A percentile compares a stretch with the other conserved stretches of the same genome.
Evolutionary conservation across 495 filamentous ascomycete species (phyloP).

Genomic region (Hypoxylon lienhwacheense): DNA sequence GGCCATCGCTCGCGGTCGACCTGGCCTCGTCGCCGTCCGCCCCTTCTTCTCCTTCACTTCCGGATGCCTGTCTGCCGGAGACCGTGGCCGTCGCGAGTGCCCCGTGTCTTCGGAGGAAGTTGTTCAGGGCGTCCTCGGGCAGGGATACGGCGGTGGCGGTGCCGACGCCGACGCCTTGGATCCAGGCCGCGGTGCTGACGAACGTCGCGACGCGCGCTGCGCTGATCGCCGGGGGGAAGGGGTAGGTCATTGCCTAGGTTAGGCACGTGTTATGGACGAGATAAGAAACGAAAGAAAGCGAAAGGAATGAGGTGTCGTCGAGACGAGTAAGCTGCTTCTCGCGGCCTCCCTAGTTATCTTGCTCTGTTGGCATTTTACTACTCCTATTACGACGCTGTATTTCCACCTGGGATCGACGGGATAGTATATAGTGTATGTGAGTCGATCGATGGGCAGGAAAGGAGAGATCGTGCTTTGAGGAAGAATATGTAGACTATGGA

Average conservation of each 20-base stretch:
- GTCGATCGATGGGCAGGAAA: constrained; percentile 21
- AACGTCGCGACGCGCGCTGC: constrained; percentile 33
- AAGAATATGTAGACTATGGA: constrained; percentile 15
- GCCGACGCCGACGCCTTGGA: constrained; percentile 24
- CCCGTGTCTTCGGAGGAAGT: constrained; percentile 28
- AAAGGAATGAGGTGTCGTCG: constrained; percentile 28
- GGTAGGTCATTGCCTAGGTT: constrained; percentile 19
- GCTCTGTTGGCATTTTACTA: constrained; percentile 4
- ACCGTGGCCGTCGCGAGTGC: background rate
- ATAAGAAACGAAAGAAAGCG: constrained; percentile 3
- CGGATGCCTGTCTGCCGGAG: constrained; percentile 2
- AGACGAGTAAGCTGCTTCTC: constrained; percentile 28
- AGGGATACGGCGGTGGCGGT: constrained; percentile 23
- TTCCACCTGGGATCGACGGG: constrained; percentile 26
- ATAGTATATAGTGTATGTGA: constrained; percentile 9
- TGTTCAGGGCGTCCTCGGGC: constrained; percentile 28
- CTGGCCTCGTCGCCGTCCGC: background rate
- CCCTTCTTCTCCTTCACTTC: constrained; percentile 1
- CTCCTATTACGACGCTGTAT: too few relatives aligned
- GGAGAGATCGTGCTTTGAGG: constrained; percentile 29
- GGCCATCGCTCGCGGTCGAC: constrained; percentile 2
- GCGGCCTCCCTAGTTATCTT: constrained; percentile 20
- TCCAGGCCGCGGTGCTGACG: constrained; percentile 34
- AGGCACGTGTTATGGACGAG: background rate
- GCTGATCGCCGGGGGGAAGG: constrained; percentile 27